A percentile compares a stretch with the other conserved stretches of the same genome.
Conservation (phyloP, 768 basidiomycete species). For the Tylopilus sp. region DNA sequence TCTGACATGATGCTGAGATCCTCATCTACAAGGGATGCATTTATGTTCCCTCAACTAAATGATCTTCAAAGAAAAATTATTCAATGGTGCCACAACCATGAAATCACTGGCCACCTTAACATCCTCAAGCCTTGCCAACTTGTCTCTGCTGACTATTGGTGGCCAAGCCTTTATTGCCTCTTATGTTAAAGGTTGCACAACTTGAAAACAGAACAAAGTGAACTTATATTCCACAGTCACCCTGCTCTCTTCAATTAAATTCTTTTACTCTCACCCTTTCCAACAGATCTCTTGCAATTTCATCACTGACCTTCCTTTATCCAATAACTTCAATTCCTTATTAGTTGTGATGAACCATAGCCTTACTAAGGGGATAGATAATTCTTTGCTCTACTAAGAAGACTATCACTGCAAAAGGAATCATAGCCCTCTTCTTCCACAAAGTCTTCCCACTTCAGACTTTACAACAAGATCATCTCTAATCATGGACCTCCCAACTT, state of each 20-base stretch:
- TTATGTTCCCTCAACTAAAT: not conserved
- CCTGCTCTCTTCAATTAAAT: not conserved
- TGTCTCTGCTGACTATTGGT: not conserved
- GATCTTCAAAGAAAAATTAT: not conserved
- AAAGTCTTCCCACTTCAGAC: not conserved
- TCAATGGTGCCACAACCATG: not conserved
- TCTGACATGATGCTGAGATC: too few species aligned
- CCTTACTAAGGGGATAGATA: too few species aligned
- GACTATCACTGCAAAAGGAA: not conserved
- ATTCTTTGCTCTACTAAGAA: not conserved
- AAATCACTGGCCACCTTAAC: not conserved
- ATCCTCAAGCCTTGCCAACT: not conserved
- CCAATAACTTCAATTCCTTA: not conserved
- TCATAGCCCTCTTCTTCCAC: not conserved
- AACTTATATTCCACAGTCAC: not conserved
- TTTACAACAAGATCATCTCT: not conserved
- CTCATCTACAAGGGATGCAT: not conserved
- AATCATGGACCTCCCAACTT: not conserved
- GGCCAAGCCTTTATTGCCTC: not conserved
- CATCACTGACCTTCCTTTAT: not conserved
- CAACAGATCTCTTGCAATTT: not conserved
- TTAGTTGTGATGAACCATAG: not conserved
- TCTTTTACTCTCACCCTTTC: not conserved
- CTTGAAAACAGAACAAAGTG: not conserved
- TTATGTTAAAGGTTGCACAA: not conserved